phyloP scores from a whole-genome alignment of 2,329 filamentous ascomycete genomes.

The Paecilomyces fulvus region DNA sequence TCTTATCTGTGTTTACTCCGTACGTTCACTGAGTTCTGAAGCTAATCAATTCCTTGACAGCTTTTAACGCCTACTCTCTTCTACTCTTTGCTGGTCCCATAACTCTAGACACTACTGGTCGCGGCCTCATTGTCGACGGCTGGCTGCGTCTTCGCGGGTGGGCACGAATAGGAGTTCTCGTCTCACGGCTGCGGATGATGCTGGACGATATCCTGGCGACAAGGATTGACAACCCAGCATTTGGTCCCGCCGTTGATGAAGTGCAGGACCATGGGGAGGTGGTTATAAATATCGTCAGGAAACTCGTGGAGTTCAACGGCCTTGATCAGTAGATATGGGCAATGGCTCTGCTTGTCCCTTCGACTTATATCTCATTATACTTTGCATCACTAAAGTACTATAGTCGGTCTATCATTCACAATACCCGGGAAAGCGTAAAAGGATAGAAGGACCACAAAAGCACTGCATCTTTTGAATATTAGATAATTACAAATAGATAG shows the following conservation, averaged over 20 bases:
- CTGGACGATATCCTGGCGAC: constrained; percentile 74
- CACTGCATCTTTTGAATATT: background rate
- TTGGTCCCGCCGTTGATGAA: constrained; percentile 39
- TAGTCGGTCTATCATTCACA: background rate
- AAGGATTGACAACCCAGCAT: constrained; percentile 67
- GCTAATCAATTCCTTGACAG: constrained; percentile 8
- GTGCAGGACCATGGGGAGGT: constrained; percentile 20
- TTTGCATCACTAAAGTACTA: background rate
- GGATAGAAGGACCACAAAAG: background rate
- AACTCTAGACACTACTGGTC: constrained; percentile 74
- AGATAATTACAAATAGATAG: too few species aligned
- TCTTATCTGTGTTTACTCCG: too few species aligned
- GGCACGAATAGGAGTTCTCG: constrained; percentile 87
- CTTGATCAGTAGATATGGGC: constrained; percentile 49
- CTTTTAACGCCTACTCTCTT: constrained; percentile 82
- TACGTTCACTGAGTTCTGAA: constrained; percentile 1
- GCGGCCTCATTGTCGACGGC: constrained; percentile 82
- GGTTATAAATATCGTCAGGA: constrained; percentile 68
- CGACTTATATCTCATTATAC: background rate
- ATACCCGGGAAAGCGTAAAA: background rate
- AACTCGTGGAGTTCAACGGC: constrained; percentile 82
- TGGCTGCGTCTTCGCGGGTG: constrained; percentile 83
- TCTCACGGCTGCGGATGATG: constrained; percentile 74
- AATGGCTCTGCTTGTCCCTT: background rate
- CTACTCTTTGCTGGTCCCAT: constrained; percentile 83